These are phyloP conservation scores for Phytopythium aichiense DNA, from an alignment of 352 stramenopile species.

Conservation along the genomic window DNA sequence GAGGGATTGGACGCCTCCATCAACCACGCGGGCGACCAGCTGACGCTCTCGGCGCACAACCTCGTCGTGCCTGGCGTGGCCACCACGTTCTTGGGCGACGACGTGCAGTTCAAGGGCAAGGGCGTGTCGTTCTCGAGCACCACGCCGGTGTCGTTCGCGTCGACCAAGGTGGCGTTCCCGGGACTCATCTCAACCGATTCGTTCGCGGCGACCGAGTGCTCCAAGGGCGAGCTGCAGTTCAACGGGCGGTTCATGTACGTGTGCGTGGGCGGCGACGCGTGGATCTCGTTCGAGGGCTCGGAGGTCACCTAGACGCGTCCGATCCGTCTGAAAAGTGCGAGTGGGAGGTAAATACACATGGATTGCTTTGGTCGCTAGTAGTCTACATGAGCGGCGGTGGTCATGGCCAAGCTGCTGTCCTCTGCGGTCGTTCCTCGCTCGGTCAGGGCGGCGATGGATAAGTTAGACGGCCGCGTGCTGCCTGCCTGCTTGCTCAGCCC, in stretches of 20 bases:
- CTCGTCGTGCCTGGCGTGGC: neutral
- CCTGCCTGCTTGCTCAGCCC: neutral
- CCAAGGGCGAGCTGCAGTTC: slow-evolving; percentile 24
- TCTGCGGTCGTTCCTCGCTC: neutral
- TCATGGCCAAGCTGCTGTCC: neutral
- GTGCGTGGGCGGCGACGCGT: slow-evolving; percentile 7
- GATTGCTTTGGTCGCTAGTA: neutral
- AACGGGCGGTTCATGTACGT: slow-evolving; percentile 19
- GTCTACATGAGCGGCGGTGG: neutral
- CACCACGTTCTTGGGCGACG: slow-evolving; percentile 1
- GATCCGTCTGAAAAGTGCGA: neutral
- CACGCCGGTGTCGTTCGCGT: slow-evolving; percentile 1
- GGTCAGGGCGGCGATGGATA: neutral
- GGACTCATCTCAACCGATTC: slow-evolving; percentile 7
- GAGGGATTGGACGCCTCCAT: neutral
- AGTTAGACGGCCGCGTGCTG: too few species aligned
- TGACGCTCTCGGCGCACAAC: neutral
- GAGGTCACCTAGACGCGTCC: neutral
- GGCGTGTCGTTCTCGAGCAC: slow-evolving; percentile 2
- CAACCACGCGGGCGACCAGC: neutral
- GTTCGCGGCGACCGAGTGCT: slow-evolving; percentile 9
- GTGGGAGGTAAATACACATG: neutral
- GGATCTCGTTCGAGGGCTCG: neutral
- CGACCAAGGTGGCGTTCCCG: slow-evolving; percentile 14
- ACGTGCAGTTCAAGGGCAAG: neutral